phyloP scores from a whole-genome alignment of 257 asterid genomes.

The Perilla frutescens region DNA sequence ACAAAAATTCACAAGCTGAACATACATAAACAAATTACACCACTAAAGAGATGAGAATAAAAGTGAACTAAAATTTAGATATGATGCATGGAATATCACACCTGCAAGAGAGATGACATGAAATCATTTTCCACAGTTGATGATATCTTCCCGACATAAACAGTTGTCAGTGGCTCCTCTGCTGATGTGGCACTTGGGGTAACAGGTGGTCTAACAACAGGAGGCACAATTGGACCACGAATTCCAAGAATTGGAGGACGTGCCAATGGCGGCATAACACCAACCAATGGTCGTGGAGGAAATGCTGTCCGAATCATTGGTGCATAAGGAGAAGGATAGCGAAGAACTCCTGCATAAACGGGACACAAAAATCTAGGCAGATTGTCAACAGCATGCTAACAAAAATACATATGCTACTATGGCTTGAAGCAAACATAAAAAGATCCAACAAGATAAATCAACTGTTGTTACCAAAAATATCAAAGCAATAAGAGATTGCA shows the following conservation, averaged over 20 bases:
- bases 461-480: slow-evolving; percentile 77
- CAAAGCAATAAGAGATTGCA: slow-evolving; percentile 91
- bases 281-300: slow-evolving; percentile 74
- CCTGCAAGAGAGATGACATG: slow-evolving; percentile 89
- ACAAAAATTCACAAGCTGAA: background rate
- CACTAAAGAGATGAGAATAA: slow-evolving; percentile 22
- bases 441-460: slow-evolving; percentile 56
- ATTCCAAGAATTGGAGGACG: slow-evolving; percentile 78
- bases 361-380: slow-evolving; percentile 73
- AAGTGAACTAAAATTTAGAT: slow-evolving; percentile 12
- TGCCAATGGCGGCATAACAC: slow-evolving; percentile 67
- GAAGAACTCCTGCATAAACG: slow-evolving; percentile 78
- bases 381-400: slow-evolving; percentile 59
- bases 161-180: slow-evolving; percentile 90
- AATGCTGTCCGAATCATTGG: slow-evolving; percentile 68
- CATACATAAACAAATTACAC: slow-evolving; percentile 22
- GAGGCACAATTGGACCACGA: slow-evolving; percentile 73
- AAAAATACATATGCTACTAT: slow-evolving; percentile 24
- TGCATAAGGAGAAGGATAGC: slow-evolving; percentile 72
- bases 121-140: slow-evolving; percentile 90
- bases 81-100: slow-evolving; percentile 39
- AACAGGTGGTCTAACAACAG: slow-evolving; percentile 61
- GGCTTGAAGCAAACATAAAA: slow-evolving; percentile 44
- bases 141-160: slow-evolving; percentile 91
- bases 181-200: slow-evolving; percentile 47